Conservation (phyloP, 257 asterid genomes). For the Nicotiana obtusifolia region DNA sequence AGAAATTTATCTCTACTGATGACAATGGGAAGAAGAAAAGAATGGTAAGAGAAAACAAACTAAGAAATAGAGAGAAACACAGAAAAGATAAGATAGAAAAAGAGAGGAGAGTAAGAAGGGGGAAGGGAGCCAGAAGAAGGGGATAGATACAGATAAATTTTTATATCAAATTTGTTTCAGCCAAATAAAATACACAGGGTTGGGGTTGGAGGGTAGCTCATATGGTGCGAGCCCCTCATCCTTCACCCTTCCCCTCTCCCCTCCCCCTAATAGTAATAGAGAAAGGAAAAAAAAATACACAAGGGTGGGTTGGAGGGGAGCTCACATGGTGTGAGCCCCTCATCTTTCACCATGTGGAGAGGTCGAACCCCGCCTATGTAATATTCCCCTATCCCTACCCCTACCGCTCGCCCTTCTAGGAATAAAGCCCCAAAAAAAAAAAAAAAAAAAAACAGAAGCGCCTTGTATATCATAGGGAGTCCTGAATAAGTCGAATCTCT, state of each 20-base stretch:
- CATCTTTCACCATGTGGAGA: not conserved
- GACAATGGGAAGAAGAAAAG: not conserved
- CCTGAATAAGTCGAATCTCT: not conserved
- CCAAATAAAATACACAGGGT: not conserved
- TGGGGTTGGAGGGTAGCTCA: not conserved
- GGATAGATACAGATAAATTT: not conserved
- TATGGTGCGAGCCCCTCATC: not conserved
- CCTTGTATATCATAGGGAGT: not conserved
- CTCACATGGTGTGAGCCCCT: not conserved
- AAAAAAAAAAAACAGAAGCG: not conserved
- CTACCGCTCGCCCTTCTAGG: not conserved
- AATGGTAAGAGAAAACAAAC: not conserved
- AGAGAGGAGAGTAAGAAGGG: not conserved
- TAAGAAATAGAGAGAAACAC: not conserved
- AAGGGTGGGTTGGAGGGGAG: not conserved
- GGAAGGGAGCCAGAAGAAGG: not conserved
- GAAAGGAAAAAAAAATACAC: no score
- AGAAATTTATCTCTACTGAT: not conserved
- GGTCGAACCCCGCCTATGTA: not conserved
- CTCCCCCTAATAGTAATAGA: no score
- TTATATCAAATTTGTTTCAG: not conserved
- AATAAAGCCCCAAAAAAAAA: no score
- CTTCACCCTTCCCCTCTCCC: not conserved
- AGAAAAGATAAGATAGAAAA: not conserved
- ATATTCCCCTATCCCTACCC: not conserved